Conservation (phyloP, 192 early-diverging fungal genomes). For the Coemansia sp. region DNA sequence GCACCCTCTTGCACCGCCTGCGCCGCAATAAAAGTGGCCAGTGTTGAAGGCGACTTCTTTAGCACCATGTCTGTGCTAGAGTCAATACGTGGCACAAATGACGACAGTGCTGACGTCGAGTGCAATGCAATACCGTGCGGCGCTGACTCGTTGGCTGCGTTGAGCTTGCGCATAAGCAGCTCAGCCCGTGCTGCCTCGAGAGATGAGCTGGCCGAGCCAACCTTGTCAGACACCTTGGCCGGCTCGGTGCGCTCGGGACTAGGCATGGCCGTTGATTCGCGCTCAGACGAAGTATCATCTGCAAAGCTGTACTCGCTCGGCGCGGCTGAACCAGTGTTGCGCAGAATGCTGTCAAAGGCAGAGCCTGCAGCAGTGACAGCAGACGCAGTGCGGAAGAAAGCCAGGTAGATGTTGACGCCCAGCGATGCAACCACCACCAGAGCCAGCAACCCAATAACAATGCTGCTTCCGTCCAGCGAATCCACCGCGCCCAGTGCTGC, state of each 20-base stretch:
- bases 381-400: constrained; percentile 17
- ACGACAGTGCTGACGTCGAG: constrained; percentile 42
- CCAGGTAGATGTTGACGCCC: constrained; percentile 46
- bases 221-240: not conserved
- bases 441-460: constrained; percentile 43
- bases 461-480: constrained; percentile 30
- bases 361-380: constrained; percentile 1
- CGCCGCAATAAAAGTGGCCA: constrained; percentile 9
- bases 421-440: constrained; percentile 38
- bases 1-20: constrained; percentile 9
- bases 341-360: constrained; percentile 27
- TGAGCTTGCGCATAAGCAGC: constrained; percentile 24
- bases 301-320: constrained; percentile 26
- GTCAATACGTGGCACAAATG: constrained; percentile 39
- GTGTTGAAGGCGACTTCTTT: constrained; percentile 38
- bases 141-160: not conserved
- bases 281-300: constrained; percentile 8
- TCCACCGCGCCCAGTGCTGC: constrained; percentile 5
- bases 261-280: not conserved
- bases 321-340: constrained; percentile 8
- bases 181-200: constrained; percentile 36
- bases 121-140: constrained; percentile 38
- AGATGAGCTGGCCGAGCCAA: constrained; percentile 8
- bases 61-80: constrained; percentile 45
- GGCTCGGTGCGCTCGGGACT: constrained; percentile 7